phyloP scores from a whole-genome alignment of 371 early-diverging fungal species.

The Syncephalastrum racemosum region DNA sequence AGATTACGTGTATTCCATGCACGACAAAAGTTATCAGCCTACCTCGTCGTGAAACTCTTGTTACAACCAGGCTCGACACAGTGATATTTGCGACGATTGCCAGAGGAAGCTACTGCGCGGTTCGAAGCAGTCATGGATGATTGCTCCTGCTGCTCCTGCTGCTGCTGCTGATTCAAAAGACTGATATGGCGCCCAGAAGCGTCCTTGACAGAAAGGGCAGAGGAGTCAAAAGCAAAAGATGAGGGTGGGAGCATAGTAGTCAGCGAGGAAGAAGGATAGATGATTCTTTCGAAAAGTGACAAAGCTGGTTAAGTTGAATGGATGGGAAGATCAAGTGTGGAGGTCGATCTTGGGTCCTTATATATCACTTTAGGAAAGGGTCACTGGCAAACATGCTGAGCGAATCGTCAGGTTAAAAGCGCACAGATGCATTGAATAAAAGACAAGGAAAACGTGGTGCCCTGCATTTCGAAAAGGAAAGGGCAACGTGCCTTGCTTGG shows the following conservation, averaged over 20 bases:
- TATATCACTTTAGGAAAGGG: conserved; percentile 3
- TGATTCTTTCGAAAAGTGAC: background rate
- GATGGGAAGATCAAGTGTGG: background rate
- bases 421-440: conserved; percentile 14
- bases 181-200: conserved; percentile 6
- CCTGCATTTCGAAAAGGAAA: conserved; percentile 4
- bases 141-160: conserved; percentile 1
- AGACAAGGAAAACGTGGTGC: conserved; percentile 10
- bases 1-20: background rate
- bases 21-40: conserved; percentile 4
- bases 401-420: conserved; percentile 16
- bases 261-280: background rate
- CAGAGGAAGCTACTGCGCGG: background rate
- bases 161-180: conserved; percentile 3
- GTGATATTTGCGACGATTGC: conserved; percentile 43
- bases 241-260: conserved; percentile 4
- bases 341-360: background rate
- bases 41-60: conserved; percentile 63
- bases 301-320: background rate
- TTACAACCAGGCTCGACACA: conserved; percentile 53
- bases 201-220: conserved; percentile 7
- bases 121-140: background rate
- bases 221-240: conserved; percentile 3
- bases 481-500: conserved; percentile 1
- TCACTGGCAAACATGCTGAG: background rate